Percentiles rank a stretch among this genome's conserved stretches.
Conservation (phyloP, 495 filamentous ascomycete genomes). For the Penicillium cinerascens region DNA sequence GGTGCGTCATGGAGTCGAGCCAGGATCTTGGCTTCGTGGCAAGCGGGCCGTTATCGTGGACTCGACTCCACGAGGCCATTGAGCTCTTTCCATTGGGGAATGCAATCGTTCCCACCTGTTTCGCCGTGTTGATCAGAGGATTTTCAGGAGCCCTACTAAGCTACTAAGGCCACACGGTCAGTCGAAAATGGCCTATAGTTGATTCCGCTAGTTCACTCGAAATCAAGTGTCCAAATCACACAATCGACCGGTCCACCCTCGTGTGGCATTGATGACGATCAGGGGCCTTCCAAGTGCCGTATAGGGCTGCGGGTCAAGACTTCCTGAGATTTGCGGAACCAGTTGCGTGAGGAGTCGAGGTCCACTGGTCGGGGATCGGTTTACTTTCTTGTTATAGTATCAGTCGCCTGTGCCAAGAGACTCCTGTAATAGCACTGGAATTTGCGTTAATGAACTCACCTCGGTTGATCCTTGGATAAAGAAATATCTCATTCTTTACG, state of each 20-base stretch:
- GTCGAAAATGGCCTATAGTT: background rate
- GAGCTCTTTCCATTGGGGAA: background rate
- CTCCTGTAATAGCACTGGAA: background rate
- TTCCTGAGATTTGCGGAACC: background rate
- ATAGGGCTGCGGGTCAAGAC: background rate
- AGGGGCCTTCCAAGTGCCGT: background rate
- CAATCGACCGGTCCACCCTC: background rate
- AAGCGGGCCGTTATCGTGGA: background rate
- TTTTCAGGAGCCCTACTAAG: background rate
- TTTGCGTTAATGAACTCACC: background rate
- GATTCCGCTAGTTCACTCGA: background rate
- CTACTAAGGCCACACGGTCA: background rate
- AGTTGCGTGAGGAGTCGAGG: background rate
- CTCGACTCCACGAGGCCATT: background rate
- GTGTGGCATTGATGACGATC: background rate
- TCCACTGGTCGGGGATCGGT: background rate
- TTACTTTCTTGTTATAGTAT: background rate
- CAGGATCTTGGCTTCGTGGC: background rate
- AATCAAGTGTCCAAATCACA: slow-evolving; percentile 1
- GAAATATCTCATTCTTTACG: background rate
- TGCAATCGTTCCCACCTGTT: background rate
- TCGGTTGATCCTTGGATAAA: background rate
- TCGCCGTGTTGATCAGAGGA: background rate
- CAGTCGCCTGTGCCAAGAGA: background rate
- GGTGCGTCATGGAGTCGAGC: background rate